Conservation (phyloP, 352 stramenopile species). For the Phytophthora uliginosa region DNA sequence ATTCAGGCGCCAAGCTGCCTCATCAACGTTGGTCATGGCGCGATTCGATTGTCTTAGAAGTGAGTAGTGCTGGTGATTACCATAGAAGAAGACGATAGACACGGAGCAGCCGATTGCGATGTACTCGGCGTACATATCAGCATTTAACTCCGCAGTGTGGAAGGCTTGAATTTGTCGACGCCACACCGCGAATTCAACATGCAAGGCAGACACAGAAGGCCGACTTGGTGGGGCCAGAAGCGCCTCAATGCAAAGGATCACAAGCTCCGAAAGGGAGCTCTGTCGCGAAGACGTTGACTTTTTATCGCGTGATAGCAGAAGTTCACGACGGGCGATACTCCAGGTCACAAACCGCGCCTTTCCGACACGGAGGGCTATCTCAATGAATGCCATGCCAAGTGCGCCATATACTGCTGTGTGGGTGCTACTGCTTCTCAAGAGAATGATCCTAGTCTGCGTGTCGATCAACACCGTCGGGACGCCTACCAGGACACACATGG, state of each 20-base stretch:
- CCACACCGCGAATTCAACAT: conserved; percentile 19
- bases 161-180: conserved; percentile 17
- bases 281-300: not conserved
- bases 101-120: conserved; percentile 45
- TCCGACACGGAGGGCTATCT: conserved; percentile 32
- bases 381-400: conserved; percentile 37
- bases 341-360: conserved; percentile 32
- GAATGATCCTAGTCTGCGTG: conserved; percentile 44
- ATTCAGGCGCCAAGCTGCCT: not conserved
- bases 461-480: conserved; percentile 53
- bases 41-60: conserved; percentile 13
- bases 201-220: not conserved
- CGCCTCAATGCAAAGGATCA: not conserved
- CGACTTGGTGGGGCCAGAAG: not conserved
- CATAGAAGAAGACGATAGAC: conserved; percentile 41
- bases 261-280: not conserved
- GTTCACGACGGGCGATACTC: conserved; percentile 20
- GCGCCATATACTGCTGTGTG: conserved; percentile 18
- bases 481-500: conserved; percentile 40
- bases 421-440: conserved; percentile 31
- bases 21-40: not conserved
- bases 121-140: conserved; percentile 50
- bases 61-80: conserved; percentile 33
- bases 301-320: not conserved
- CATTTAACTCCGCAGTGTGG: conserved; percentile 27